Conservation (phyloP, 2,329 filamentous ascomycete genomes). For the Talaromyces rugulosus region DNA sequence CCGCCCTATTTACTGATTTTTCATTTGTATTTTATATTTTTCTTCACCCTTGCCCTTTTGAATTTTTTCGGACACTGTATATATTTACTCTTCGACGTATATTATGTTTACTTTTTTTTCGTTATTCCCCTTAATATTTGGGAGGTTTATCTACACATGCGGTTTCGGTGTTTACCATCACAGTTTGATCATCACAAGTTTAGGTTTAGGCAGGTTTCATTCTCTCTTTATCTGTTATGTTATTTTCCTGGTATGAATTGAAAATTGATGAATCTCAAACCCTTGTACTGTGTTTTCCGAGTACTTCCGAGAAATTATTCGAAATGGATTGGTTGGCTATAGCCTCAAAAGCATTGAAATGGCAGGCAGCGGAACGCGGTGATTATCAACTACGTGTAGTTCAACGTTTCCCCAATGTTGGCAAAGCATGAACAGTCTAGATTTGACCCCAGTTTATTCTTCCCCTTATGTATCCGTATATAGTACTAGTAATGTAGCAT, state of each 20-base stretch:
- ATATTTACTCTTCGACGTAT: constrained; percentile 12
- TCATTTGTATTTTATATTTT: neutral
- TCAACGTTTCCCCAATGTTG: neutral
- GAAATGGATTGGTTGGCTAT: neutral
- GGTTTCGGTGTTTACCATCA: too few species aligned
- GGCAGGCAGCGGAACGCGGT: neutral
- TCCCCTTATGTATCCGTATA: neutral
- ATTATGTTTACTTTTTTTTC: constrained; percentile 7
- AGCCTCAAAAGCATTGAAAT: neutral
- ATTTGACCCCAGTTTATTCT: too few species aligned
- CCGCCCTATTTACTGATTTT: constrained; percentile 36
- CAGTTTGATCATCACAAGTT: neutral
- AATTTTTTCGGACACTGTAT: constrained; percentile 5
- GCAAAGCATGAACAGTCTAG: neutral
- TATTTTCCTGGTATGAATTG: neutral
- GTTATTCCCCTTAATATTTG: neutral
- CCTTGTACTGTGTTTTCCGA: neutral
- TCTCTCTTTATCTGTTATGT: neutral
- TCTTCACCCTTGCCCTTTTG: neutral
- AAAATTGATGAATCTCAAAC: neutral
- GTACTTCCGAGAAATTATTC: neutral
- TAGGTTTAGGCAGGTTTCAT: neutral
- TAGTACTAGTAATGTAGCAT: neutral
- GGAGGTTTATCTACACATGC: too few species aligned
- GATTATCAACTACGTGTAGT: neutral